Evolutionary conservation across 1,284 basidiomycete species (phyloP).

Genomic region (Vanrija sp.): DNA sequence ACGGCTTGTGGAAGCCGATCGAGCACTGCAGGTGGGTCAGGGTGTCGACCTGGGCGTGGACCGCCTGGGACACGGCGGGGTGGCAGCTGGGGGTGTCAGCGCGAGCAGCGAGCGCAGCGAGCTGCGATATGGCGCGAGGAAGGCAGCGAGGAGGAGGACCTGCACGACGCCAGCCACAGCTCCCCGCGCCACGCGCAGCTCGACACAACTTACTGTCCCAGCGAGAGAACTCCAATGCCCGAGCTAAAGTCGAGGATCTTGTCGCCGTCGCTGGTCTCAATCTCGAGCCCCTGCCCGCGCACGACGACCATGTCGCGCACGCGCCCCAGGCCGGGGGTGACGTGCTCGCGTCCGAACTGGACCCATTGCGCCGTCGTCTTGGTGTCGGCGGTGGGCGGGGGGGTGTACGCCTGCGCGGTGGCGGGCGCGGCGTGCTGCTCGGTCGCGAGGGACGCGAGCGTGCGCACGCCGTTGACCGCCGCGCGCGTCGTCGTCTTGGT

Average conservation of each 20-base stretch:
- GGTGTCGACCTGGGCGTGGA: slow-evolving; percentile 76
- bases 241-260: slow-evolving; percentile 75
- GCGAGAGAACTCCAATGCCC: slow-evolving; percentile 59
- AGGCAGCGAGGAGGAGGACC: too few species aligned
- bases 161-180: too few species aligned
- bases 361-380: background rate
- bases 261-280: slow-evolving; percentile 19
- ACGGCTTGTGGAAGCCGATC: slow-evolving; percentile 59
- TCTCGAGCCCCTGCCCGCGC: background rate
- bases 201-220: slow-evolving; percentile 55
- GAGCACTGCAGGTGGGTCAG: slow-evolving; percentile 69
- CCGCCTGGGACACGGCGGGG: slow-evolving; percentile 76
- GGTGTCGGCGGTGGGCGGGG: slow-evolving; percentile 12
- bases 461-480: too few species aligned
- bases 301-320: too few species aligned
- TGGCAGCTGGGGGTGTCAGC: slow-evolving; percentile 54
- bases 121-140: too few species aligned
- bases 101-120: too few species aligned
- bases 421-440: background rate
- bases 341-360: too few species aligned
- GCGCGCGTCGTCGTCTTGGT: too few species aligned
- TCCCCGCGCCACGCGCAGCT: too few species aligned
- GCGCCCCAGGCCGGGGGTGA: too few species aligned
- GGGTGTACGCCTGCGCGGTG: background rate
- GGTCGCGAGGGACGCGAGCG: too few species aligned